Base-by-base conservation (phyloP, 345 rosid genomes). In the Odontarrhena argentea region DNA sequence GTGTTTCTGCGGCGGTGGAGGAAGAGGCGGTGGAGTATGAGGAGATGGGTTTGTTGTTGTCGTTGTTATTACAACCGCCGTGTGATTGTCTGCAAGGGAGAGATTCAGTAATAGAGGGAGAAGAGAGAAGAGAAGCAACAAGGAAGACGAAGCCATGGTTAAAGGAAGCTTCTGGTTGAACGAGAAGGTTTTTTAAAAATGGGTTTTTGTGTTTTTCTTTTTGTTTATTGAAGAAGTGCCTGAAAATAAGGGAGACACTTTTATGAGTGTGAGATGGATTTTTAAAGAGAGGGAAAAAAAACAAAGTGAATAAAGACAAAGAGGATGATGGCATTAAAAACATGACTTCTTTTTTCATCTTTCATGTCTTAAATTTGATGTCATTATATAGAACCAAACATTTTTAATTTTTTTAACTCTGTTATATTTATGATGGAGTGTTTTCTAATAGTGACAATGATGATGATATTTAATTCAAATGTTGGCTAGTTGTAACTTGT, bases 281-380 rank as follows among this genome's bases (percentile, higher is more conserved):
- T 18, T 18, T 28, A 47, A 48, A 50, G 53, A 54, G 58, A 46
- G 64, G 15, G 54, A 18, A 4, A 32, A 13, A 25, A 34, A 9
- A 36, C 68, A 74, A 74, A 74, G 77, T 74, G 74, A 68, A 55
- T 74, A 47, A 61, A 8, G 77, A 74, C 77, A 74, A 67, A 74
- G 60, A 61, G 26, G 38, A 60, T 73, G n/a, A 43, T 50, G 6
- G 68, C 68, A 74, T 74, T 74, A 53, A 67, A 67, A 67, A 67
- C 77, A 74, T 74, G 77, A 74, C 63, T 59, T 15, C 63, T 70
- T n/a, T 13, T 36, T 12, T 36, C 25, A 55, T 63, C 69, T 63
- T 63, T 57, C 60, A 41, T 18, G 44, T 40, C 63, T 65, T 71
- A 48, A 32, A 32, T 55, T 49, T 64, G 53, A 35, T 56, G 47